Percentiles rank a stretch among this genome's conserved stretches.
Conservation (phyloP, 1,284 basidiomycete species). For the Peniophora sp. region DNA sequence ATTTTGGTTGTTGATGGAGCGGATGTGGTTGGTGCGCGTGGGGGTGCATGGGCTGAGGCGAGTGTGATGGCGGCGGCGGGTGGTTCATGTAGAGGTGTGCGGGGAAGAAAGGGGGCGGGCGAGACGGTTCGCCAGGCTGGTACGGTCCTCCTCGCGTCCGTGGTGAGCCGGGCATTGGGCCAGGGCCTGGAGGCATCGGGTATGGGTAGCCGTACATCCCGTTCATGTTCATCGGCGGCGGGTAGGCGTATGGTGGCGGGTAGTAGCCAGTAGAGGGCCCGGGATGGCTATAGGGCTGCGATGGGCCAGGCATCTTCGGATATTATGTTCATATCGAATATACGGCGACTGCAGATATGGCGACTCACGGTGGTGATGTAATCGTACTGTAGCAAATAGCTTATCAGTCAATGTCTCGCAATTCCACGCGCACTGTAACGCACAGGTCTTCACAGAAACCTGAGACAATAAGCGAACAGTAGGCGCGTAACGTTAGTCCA, state of each 20-base stretch:
- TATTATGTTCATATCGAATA: no score
- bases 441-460: no score
- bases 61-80: conserved; percentile 14
- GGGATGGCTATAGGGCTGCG: conserved; percentile 24
- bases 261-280: conserved; percentile 25
- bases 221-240: conserved; percentile 10
- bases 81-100: conserved; percentile 6
- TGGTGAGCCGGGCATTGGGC: conserved; percentile 7
- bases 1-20: conserved; percentile 13
- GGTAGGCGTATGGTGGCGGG: conserved; percentile 18
- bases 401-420: no score
- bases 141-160: conserved; percentile 10
- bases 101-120: conserved; percentile 6
- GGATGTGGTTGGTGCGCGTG: conserved; percentile 9
- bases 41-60: conserved; percentile 14
- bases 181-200: conserved; percentile 8
- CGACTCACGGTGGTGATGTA: neutral
- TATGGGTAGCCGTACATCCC: conserved; percentile 18
- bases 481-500: no score
- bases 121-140: conserved; percentile 10
- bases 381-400: no score
- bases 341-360: neutral
- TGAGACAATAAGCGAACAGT: no score
- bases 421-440: no score
- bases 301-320: conserved; percentile 22